These are phyloP conservation scores for Syzygium oleosum DNA, from an alignment of 345 rosid species.

Conservation along the genomic window DNA sequence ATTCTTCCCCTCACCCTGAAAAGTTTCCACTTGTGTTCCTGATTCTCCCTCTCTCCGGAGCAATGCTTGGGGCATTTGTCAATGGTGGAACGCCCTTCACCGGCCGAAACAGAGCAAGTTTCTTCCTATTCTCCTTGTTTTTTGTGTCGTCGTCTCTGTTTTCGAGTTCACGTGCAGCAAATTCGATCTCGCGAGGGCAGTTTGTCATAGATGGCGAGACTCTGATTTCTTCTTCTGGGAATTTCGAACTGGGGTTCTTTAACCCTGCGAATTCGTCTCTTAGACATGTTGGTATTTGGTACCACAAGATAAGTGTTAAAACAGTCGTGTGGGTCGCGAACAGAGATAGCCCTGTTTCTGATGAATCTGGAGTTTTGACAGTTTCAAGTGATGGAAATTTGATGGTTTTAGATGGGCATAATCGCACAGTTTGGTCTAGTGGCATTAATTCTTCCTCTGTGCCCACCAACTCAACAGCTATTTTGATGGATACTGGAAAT, in stretches of 20 bases:
- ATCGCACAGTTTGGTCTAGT: constrained; percentile 42
- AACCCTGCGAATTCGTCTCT: constrained; percentile 27
- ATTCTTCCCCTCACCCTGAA: not conserved
- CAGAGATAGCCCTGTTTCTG: constrained; percentile 37
- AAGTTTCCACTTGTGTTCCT: accelerated
- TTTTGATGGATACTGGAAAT: constrained; percentile 23
- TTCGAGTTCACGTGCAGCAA: constrained; percentile 19
- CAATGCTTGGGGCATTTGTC: not conserved
- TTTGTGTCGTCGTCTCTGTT: constrained; percentile 5
- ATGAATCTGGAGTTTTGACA: constrained; percentile 25
- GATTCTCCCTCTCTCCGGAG: not conserved
- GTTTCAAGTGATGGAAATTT: constrained; percentile 46
- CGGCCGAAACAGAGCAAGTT: not conserved
- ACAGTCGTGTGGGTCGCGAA: constrained; percentile 74
- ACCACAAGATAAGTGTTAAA: constrained; percentile 20
- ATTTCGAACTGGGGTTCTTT: constrained; percentile 57
- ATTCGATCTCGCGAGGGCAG: constrained; percentile 28
- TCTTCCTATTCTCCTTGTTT: constrained; percentile 10
- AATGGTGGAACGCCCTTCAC: not conserved
- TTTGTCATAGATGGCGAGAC: constrained; percentile 32
- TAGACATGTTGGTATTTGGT: constrained; percentile 65
- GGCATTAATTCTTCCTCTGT: constrained; percentile 20
- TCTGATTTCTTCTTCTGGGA: not conserved
- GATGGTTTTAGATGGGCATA: constrained; percentile 31
- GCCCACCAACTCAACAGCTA: constrained; percentile 23